Evolutionary conservation across 2,329 filamentous ascomycete genomes (phyloP).

Genomic region (Trichoderma sp.): DNA sequence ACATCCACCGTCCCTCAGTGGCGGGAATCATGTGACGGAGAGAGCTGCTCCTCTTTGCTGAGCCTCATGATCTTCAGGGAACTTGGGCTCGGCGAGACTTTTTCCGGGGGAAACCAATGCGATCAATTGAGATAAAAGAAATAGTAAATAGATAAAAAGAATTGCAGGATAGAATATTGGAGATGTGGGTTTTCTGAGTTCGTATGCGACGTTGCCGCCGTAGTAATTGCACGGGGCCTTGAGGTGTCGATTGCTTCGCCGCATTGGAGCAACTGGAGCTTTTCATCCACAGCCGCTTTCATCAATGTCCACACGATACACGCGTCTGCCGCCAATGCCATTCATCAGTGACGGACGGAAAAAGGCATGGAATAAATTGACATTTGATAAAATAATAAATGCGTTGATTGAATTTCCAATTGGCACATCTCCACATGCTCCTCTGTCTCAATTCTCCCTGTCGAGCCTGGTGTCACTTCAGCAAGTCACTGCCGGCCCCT

Average conservation of each 20-base stretch:
- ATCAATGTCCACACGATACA: neutral
- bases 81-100: neutral
- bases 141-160: neutral
- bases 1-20: conserved; percentile 9
- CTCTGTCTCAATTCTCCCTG: conserved; percentile 1
- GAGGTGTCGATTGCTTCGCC: neutral
- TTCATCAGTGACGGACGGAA: neutral
- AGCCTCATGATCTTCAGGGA: conserved; percentile 17
- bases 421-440: neutral
- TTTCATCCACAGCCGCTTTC: conserved; percentile 2
- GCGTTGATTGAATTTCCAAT: too few species aligned
- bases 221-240: neutral
- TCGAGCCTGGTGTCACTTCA: conserved; percentile 25
- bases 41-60: neutral
- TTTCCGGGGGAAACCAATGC: neutral
- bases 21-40: conserved; percentile 12
- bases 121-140: neutral
- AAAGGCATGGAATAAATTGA: neutral
- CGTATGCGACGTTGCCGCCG: neutral
- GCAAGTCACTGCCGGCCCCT: conserved; percentile 18
- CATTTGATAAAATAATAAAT: neutral
- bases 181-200: neutral
- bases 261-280: neutral
- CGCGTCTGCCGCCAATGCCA: neutral
- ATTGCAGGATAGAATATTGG: neutral